Evolutionary conservation across 306 rosid genomes (phyloP), one percentile per base, ranked within the genome.

Genomic region (Cyamopsis tetragonoloba): DNA sequence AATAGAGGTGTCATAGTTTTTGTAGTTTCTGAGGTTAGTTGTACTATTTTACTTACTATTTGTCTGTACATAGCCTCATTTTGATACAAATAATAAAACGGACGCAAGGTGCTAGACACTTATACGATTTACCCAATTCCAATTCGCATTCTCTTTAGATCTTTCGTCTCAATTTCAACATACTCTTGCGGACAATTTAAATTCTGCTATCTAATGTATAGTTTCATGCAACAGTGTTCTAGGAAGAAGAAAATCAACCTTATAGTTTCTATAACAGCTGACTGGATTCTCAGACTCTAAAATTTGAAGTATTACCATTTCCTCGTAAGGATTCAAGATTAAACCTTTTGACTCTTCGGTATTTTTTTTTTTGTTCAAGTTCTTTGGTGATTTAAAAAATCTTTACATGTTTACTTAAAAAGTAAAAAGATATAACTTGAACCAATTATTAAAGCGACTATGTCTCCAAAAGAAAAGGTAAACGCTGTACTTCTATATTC

Each of bases 101-200:
- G 23, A 30, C 3, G 1, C 6, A 24, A n/a, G 9, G 34, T 48
- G 28, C 23, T 32, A 54, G 54, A 68, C 50, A 14, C 49, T 32
- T 46, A 24, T 47, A 14, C 24, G 56, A 32, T 11, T 27, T 46
- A 24, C 58, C 23, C 24, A 44, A 32, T 11, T 27, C 48, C 47
- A 20, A 46, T 30, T 71, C 38, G 13, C 41, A 10, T 31, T 57
- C 37, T 70, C 47, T 20, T 14, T 30, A 44, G 10, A 61, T 61
- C 8, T 73, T 63, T 13, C 54, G 51, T 66, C 62, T 66, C 68
- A 42, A n/a, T 73, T 34, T 75, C 38, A 57, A 18, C 28, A 6
- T 38, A 31, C 30, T 23, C 37, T 11, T 54, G 23, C 12, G 5
- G 13, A 55, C 3, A 44, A 19, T 4, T 60, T 37, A 34, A 4